A percentile compares a stretch with the other conserved stretches of the same genome.
Evolutionary conservation across 176 grass and related monocot species (phyloP).

Genomic region (Tuctoria greenei): DNA sequence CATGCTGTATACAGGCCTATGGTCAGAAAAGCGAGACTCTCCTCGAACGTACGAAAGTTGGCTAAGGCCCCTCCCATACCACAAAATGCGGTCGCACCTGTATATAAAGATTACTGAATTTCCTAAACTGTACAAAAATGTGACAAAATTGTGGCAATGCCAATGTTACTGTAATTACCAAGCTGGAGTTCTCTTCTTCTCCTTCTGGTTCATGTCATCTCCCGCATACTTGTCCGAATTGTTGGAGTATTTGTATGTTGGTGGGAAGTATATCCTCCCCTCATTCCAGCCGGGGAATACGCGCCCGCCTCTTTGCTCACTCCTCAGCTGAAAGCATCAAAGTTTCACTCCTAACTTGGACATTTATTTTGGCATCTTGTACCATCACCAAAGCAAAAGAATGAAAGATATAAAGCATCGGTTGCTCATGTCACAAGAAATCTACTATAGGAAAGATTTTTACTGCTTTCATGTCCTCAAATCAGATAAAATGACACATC

Average conservation of each 20-base stretch:
- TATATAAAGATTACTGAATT: background rate
- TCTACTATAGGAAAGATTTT: slow-evolving; percentile 30
- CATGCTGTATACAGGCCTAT: slow-evolving; percentile 85
- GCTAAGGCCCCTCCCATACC: slow-evolving; percentile 79
- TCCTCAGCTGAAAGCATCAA: slow-evolving; percentile 57
- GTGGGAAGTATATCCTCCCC: slow-evolving; percentile 91
- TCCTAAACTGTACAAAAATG: background rate
- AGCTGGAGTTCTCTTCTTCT: slow-evolving; percentile 85
- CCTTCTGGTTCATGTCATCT: slow-evolving; percentile 81
- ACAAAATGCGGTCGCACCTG: slow-evolving; percentile 94
- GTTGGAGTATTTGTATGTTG: slow-evolving; percentile 90
- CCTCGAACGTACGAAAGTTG: slow-evolving; percentile 82
- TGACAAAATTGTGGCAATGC: slow-evolving; percentile 3
- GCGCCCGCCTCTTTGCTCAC: slow-evolving; percentile 65
- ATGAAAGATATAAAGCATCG: slow-evolving; percentile 34
- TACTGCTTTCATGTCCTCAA: background rate
- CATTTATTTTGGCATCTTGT: slow-evolving; percentile 2
- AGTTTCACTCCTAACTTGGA: background rate
- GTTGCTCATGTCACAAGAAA: slow-evolving; percentile 43
- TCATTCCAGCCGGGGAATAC: slow-evolving; percentile 83
- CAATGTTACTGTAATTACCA: slow-evolving; percentile 44
- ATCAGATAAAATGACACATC: background rate
- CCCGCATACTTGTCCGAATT: slow-evolving; percentile 88
- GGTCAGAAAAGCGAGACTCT: slow-evolving; percentile 84
- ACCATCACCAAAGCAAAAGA: slow-evolving; percentile 32